These are phyloP conservation scores for Phylloporus scabripes DNA, from an alignment of 768 basidiomycete species.

Conservation along the genomic window DNA sequence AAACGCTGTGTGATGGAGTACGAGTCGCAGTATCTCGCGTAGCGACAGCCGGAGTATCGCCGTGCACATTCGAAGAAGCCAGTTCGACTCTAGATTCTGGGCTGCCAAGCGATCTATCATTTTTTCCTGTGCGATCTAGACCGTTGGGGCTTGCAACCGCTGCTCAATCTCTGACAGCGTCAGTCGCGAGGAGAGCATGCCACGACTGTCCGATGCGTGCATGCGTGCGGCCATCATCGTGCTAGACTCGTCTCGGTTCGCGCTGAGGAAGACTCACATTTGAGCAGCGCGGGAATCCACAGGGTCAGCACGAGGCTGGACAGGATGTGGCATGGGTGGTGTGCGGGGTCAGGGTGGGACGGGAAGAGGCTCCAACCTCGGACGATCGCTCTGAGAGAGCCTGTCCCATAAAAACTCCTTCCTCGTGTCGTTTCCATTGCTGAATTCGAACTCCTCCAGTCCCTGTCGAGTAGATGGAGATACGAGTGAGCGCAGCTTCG, in stretches of 20 bases:
- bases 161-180: slow-evolving; percentile 27
- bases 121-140: slow-evolving; percentile 29
- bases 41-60: slow-evolving; percentile 1
- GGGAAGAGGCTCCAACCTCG: slow-evolving; percentile 9
- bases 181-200: slow-evolving; percentile 15
- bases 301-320: slow-evolving; percentile 16
- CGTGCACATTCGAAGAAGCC: slow-evolving; percentile 12
- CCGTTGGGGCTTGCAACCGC: slow-evolving; percentile 24
- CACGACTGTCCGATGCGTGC: slow-evolving; percentile 16
- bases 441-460: slow-evolving; percentile 30
- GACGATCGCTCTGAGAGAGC: slow-evolving; percentile 14
- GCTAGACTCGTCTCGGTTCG: slow-evolving; percentile 25
- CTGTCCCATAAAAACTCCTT: slow-evolving; percentile 20
- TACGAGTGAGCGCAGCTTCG: slow-evolving; percentile 26
- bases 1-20: not conserved
- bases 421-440: slow-evolving; percentile 3
- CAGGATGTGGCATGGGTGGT: slow-evolving; percentile 26
- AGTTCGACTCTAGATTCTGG: slow-evolving; percentile 17
- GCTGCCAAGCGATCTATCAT: slow-evolving; percentile 26
- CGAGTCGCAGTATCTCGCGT: not conserved
- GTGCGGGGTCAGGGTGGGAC: slow-evolving; percentile 19
- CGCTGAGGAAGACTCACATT: slow-evolving; percentile 18
- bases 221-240: slow-evolving; percentile 33
- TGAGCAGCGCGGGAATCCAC: slow-evolving; percentile 13
- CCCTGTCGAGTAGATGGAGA: slow-evolving; percentile 28